Percentiles rank a stretch among this genome's conserved stretches.
phyloP scores from a whole-genome alignment of 345 rosid species.

The Camelina hispida region DNA sequence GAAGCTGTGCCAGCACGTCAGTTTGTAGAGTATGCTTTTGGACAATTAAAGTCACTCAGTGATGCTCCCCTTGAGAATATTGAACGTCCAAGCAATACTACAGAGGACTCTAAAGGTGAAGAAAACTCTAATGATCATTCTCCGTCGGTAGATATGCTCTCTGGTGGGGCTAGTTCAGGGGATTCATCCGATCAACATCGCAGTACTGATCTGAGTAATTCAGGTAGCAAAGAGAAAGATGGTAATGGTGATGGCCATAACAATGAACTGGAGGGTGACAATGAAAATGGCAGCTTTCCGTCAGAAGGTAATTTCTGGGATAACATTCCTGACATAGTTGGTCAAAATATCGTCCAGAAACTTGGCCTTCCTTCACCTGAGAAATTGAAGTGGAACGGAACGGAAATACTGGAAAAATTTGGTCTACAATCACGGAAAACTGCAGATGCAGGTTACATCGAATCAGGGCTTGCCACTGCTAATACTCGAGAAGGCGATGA shows the following conservation, averaged over 20 bases:
- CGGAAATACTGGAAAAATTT: slow-evolving; percentile 67
- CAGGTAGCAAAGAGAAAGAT: slow-evolving; percentile 37
- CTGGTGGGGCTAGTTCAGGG: slow-evolving; percentile 43
- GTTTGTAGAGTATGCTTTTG: slow-evolving; percentile 91
- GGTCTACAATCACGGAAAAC: slow-evolving; percentile 74
- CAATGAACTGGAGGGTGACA: slow-evolving; percentile 42
- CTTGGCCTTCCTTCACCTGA: slow-evolving; percentile 67
- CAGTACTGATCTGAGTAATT: slow-evolving; percentile 33
- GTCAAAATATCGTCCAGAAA: slow-evolving; percentile 70
- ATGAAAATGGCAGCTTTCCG: slow-evolving; percentile 41
- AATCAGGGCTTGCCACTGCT: slow-evolving; percentile 88
- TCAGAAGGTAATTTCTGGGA: slow-evolving; percentile 71
- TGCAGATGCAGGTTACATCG: slow-evolving; percentile 78
- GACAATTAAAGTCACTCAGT: slow-evolving; percentile 78
- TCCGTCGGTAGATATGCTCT: slow-evolving; percentile 39
- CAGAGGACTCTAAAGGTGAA: slow-evolving; percentile 38
- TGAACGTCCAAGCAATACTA: slow-evolving; percentile 41
- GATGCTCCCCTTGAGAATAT: slow-evolving; percentile 53
- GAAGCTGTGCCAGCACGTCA: slow-evolving; percentile 79
- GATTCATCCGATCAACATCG: slow-evolving; percentile 37
- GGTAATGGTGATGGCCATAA: slow-evolving; percentile 38
- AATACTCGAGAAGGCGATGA: slow-evolving; percentile 49
- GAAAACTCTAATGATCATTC: slow-evolving; percentile 37
- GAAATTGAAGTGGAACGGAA: slow-evolving; percentile 77
- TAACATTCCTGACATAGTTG: slow-evolving; percentile 61